Percentiles rank a stretch among this genome's conserved stretches.
Evolutionary conservation across 805 yeast genomes (phyloP).

Genomic region (Torulaspora indica): DNA sequence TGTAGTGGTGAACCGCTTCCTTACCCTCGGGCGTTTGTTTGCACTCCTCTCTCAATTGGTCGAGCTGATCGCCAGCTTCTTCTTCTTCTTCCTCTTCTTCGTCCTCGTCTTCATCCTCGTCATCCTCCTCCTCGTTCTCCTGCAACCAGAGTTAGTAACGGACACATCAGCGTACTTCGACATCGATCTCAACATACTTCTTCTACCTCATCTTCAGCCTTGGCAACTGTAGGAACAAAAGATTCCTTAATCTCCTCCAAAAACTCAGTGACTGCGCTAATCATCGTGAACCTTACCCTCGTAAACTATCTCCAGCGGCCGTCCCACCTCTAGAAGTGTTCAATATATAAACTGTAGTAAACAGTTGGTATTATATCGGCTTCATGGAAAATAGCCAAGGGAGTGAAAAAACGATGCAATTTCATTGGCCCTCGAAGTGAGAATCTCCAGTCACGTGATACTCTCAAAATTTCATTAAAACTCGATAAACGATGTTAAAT

Average conservation of each 20-base stretch:
- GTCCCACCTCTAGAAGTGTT: not conserved
- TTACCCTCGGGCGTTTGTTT: constrained; percentile 61
- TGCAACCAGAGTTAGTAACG: constrained; percentile 11
- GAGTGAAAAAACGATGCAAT: constrained; percentile 8
- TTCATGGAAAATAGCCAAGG: not conserved
- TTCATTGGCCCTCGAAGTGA: constrained; percentile 6
- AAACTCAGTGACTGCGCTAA: constrained; percentile 38
- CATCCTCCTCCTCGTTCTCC: constrained; percentile 34
- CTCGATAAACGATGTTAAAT: not conserved
- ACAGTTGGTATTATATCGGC: constrained; percentile 1
- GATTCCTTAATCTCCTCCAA: constrained; percentile 70
- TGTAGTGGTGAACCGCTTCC: constrained; percentile 78
- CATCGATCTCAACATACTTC: constrained; percentile 9
- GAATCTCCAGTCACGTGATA: not conserved
- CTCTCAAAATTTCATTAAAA: too few relatives aligned
- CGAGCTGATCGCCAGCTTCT: constrained; percentile 61
- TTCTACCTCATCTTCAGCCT: constrained; percentile 55
- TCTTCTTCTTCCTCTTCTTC: constrained; percentile 70
- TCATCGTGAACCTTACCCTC: constrained; percentile 24
- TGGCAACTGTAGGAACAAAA: constrained; percentile 71
- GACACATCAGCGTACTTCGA: too few relatives aligned
- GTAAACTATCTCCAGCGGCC: not conserved
- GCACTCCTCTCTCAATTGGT: constrained; percentile 64
- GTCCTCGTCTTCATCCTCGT: constrained; percentile 51
- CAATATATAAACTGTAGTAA: constrained; percentile 1